These are phyloP conservation scores for Naganishia kalamii DNA, from an alignment of 768 basidiomycete species.

Conservation along the genomic window DNA sequence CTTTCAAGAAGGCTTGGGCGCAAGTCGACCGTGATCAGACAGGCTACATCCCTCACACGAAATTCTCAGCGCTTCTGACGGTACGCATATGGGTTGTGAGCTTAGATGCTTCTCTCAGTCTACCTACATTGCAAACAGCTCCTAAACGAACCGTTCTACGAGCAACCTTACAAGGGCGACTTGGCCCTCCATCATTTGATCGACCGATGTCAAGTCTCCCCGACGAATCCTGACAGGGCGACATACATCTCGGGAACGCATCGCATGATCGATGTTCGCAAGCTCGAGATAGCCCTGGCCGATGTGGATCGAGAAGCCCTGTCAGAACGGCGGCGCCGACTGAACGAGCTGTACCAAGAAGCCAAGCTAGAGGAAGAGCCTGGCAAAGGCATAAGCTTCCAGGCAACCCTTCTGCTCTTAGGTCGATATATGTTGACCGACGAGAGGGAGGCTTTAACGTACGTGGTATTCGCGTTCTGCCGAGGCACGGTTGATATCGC, in stretches of 20 bases:
- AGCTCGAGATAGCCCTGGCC: conserved; percentile 57
- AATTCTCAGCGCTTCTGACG: conserved; percentile 71
- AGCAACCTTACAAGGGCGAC: conserved; percentile 71
- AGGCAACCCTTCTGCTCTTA: conserved; percentile 74
- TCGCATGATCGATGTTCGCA: conserved; percentile 56
- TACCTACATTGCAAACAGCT: conserved; percentile 52
- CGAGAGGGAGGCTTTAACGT: conserved; percentile 82
- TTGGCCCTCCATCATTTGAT: conserved; percentile 60
- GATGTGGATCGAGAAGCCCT: conserved; percentile 62
- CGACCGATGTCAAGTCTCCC: conserved; percentile 48
- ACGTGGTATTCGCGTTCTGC: conserved; percentile 48
- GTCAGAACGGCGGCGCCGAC: conserved; percentile 62
- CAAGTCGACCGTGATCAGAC: conserved; percentile 71
- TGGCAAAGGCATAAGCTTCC: conserved; percentile 80
- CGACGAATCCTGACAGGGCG: conserved; percentile 27
- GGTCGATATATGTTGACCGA: conserved; percentile 88
- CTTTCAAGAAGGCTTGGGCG: conserved; percentile 92
- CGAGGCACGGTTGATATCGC: neutral
- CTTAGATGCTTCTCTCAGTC: neutral
- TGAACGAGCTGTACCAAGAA: conserved; percentile 77
- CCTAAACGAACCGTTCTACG: conserved; percentile 80
- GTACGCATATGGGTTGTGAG: conserved; percentile 54
- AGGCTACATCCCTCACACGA: conserved; percentile 64
- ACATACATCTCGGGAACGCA: conserved; percentile 27
- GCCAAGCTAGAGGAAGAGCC: conserved; percentile 66